A percentile compares a stretch with the other conserved stretches of the same genome.
Conservation (phyloP, 208 protist genomes). For the Balamuthia mandrillaris region DNA sequence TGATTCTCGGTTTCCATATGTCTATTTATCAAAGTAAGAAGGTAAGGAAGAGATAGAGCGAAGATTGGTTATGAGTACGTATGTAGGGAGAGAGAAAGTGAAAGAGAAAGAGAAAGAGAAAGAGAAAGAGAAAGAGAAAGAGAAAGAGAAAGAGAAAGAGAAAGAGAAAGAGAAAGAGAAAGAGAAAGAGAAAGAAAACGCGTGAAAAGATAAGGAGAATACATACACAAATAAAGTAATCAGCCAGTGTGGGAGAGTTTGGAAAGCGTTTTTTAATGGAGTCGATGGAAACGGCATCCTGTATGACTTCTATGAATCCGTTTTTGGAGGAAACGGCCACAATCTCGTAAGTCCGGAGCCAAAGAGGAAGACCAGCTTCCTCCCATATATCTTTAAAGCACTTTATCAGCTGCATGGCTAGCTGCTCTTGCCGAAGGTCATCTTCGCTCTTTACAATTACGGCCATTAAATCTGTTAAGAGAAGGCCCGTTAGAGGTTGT, state of each 20-base stretch:
- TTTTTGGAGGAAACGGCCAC: not conserved
- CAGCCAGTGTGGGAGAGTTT: not conserved
- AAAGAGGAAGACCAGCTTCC: not conserved
- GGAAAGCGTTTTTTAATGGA: constrained; percentile 31
- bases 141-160: too few relatives aligned
- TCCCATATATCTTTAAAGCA: constrained; percentile 3
- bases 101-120: too few relatives aligned
- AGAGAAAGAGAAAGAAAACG: too few relatives aligned
- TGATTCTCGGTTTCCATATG: not conserved
- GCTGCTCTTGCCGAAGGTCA: constrained; percentile 39
- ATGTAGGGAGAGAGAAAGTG: too few relatives aligned
- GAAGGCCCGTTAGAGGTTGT: not conserved
- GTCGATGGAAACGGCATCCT: constrained; percentile 31
- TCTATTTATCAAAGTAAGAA: not conserved
- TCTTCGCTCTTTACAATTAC: constrained; percentile 31
- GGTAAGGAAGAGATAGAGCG: not conserved
- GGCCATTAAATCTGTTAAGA: not conserved
- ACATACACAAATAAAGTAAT: constrained; percentile 17
- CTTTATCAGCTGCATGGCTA: constrained; percentile 41
- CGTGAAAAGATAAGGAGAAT: not conserved
- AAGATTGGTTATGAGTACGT: constrained; percentile 4
- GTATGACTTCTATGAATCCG: constrained; percentile 37
- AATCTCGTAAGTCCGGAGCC: constrained; percentile 24
- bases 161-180: too few relatives aligned
- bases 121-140: too few relatives aligned